phyloP scores from a whole-genome alignment of 306 rosid genomes.

The Inga leiocalycina region DNA sequence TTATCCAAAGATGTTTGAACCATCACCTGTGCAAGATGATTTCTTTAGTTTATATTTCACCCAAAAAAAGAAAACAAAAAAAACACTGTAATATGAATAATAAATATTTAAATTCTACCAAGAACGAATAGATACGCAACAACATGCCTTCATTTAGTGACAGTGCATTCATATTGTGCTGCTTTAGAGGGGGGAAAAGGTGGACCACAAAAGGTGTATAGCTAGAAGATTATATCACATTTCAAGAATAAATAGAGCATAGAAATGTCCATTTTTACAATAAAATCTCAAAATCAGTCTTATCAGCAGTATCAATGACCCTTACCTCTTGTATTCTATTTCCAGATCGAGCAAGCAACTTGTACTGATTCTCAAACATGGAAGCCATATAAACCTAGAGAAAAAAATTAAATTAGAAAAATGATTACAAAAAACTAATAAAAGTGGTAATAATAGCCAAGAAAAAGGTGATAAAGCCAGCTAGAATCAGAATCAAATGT shows the following conservation, averaged over 20 bases:
- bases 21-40: conserved; percentile 63
- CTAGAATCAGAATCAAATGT: neutral
- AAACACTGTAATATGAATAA: neutral
- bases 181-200: neutral
- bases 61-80: neutral
- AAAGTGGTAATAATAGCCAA: neutral
- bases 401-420: conserved; percentile 9
- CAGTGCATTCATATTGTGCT: neutral
- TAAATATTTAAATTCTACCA: neutral
- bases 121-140: neutral
- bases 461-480: neutral
- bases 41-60: neutral
- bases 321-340: conserved; percentile 94
- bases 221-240: neutral
- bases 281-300: neutral
- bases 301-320: neutral
- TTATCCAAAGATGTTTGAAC: conserved; percentile 76
- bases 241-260: neutral
- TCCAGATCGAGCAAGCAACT: conserved; percentile 89
- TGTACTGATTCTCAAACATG: conserved; percentile 87
- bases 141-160: conserved; percentile 4
- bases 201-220: neutral
- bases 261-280: neutral
- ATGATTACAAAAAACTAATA: neutral
- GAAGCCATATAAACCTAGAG: conserved; percentile 95